These are phyloP conservation scores for Polyplosphaeria fusca DNA, from an alignment of 495 filamentous ascomycete genomes.

Conservation along the genomic window DNA sequence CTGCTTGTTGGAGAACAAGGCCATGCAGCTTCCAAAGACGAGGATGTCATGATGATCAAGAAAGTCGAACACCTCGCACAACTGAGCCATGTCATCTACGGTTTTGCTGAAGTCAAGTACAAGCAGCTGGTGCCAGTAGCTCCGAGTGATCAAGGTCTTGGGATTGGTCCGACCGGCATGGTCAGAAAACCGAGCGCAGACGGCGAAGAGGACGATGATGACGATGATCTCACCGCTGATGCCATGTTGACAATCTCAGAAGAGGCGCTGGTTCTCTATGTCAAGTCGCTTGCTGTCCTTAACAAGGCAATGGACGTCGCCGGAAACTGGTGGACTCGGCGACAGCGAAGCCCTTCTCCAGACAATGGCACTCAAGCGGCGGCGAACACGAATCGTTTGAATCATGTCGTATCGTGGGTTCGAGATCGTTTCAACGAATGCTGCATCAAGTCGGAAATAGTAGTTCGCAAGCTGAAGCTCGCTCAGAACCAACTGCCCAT, in stretches of 20 bases:
- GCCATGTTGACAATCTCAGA: conserved; percentile 84
- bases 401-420: conserved; percentile 92
- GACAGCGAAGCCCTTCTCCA: conserved; percentile 38
- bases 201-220: conserved; percentile 37
- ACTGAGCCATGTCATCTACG: conserved; percentile 90
- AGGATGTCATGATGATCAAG: conserved; percentile 74
- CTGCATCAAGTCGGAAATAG: conserved; percentile 89
- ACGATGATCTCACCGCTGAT: conserved; percentile 74
- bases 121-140: conserved; percentile 87
- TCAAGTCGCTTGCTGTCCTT: conserved; percentile 84
- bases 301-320: conserved; percentile 97
- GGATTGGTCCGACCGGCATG: conserved; percentile 55
- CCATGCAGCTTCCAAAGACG: conserved; percentile 63
- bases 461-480: conserved; percentile 79
- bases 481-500: conserved; percentile 78
- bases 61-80: conserved; percentile 87
- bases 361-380: conserved; percentile 51
- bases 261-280: conserved; percentile 92
- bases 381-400: conserved; percentile 69
- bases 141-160: conserved; percentile 68
- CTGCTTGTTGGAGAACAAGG: conserved; percentile 64
- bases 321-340: conserved; percentile 82
- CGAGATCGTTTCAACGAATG: conserved; percentile 93
- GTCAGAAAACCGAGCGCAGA: conserved; percentile 43
- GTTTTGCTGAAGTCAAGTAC: conserved; percentile 97